Conservation (phyloP, 306 rosid species). For the Pachyrhizus erosus region DNA sequence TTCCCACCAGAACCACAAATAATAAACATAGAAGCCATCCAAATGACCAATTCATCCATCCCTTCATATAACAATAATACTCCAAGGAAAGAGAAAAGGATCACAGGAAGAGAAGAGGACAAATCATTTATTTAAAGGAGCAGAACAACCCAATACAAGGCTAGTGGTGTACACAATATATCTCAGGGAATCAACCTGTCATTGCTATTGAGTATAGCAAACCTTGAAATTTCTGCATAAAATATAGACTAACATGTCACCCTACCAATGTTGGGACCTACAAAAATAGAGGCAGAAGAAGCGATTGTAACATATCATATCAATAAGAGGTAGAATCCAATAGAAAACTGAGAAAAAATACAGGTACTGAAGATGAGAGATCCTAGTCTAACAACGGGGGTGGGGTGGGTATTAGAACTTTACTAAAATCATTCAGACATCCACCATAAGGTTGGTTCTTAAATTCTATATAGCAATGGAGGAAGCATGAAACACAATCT, state of each 20-base stretch:
- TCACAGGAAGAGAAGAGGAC: not conserved
- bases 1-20: conserved; percentile 18
- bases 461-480: not conserved
- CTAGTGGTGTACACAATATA: conserved; percentile 1
- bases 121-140: not conserved
- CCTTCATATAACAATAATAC: conserved; percentile 18
- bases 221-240: conserved; percentile 74
- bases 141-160: not conserved
- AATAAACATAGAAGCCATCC: not conserved
- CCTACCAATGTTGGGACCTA: not conserved
- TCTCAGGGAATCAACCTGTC: conserved; percentile 56
- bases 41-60: conserved; percentile 18
- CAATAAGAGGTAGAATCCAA: conserved; percentile 24
- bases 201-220: conserved; percentile 52
- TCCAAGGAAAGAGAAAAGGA: conserved; percentile 16
- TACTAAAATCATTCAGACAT: not conserved
- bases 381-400: not conserved
- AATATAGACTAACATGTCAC: conserved; percentile 40
- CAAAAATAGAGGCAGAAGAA: conserved; percentile 20
- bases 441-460: not conserved
- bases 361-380: not conserved
- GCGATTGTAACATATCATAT: conserved; percentile 15
- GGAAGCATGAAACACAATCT: not conserved
- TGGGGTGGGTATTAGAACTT: not conserved
- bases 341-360: conserved; percentile 10